A percentile compares a stretch with the other conserved stretches of the same genome.
Evolutionary conservation across 129 eudicot genomes (phyloP).

Genomic region (Helichrysum umbraculigerum): DNA sequence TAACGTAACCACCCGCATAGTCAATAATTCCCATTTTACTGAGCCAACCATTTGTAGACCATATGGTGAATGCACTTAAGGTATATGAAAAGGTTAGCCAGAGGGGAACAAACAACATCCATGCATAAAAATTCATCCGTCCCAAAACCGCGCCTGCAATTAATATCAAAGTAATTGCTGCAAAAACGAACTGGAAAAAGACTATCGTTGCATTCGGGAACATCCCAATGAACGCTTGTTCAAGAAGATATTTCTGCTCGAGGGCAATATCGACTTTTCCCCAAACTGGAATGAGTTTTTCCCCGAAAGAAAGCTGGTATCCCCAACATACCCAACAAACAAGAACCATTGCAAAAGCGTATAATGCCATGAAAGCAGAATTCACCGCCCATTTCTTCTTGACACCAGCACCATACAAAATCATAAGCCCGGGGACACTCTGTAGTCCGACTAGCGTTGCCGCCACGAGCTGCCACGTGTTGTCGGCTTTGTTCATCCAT

Average conservation of each 20-base stretch:
- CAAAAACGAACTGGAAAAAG: slow-evolving; percentile 59
- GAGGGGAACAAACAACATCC: slow-evolving; percentile 74
- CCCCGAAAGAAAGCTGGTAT: slow-evolving; percentile 61
- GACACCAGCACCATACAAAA: slow-evolving; percentile 58
- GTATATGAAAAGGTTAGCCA: slow-evolving; percentile 74
- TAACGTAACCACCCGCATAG: slow-evolving; percentile 68
- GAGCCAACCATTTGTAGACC: slow-evolving; percentile 69
- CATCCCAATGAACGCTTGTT: slow-evolving; percentile 54
- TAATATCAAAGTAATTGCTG: slow-evolving; percentile 56
- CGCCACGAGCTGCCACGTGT: slow-evolving; percentile 67
- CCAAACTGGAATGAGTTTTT: slow-evolving; percentile 43
- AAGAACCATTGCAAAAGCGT: slow-evolving; percentile 67
- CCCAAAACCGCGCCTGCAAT: slow-evolving; percentile 63
- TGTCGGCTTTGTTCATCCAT: slow-evolving; percentile 80
- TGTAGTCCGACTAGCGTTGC: slow-evolving; percentile 70
- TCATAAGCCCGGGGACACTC: slow-evolving; percentile 56
- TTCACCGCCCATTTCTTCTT: slow-evolving; percentile 75
- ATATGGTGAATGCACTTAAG: slow-evolving; percentile 56
- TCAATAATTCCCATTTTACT: slow-evolving; percentile 63
- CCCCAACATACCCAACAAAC: slow-evolving; percentile 84
- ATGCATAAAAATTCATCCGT: slow-evolving; percentile 63
- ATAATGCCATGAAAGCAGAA: slow-evolving; percentile 66
- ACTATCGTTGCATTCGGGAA: slow-evolving; percentile 68
- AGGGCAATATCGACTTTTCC: slow-evolving; percentile 52
- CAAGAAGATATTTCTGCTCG: slow-evolving; percentile 43